These are phyloP conservation scores for Pisolithus microcarpus DNA, from an alignment of 768 basidiomycete species.

Conservation along the genomic window DNA sequence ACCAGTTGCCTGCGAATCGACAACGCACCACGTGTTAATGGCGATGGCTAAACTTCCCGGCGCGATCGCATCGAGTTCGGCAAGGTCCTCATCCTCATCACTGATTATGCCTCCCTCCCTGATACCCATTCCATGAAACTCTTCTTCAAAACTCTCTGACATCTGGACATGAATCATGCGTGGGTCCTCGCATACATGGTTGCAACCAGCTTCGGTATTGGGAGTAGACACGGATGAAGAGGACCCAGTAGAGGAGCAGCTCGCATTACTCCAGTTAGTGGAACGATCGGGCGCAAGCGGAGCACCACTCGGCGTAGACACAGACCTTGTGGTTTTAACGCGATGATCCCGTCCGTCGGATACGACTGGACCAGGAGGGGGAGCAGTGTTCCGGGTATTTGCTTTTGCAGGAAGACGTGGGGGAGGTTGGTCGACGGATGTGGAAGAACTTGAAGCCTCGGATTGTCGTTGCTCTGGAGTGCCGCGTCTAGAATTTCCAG, in stretches of 20 bases:
- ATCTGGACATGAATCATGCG: slow-evolving; percentile 15
- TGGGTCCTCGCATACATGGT: slow-evolving; percentile 20
- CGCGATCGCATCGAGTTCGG: slow-evolving; percentile 20
- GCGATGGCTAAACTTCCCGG: slow-evolving; percentile 14
- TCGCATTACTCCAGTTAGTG: slow-evolving; percentile 5
- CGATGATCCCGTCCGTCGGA: too few relatives aligned
- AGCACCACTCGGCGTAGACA: background rate
- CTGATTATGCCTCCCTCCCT: background rate
- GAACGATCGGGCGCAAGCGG: slow-evolving; percentile 5
- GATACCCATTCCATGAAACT: slow-evolving; percentile 21
- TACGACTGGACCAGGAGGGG: background rate
- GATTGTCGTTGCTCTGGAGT: slow-evolving; percentile 10
- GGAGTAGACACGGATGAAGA: slow-evolving; percentile 20
- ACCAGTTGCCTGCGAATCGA: background rate
- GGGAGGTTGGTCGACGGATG: slow-evolving; percentile 2
- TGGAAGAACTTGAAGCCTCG: background rate
- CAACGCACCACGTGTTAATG: slow-evolving; percentile 1
- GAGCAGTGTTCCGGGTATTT: slow-evolving; percentile 8
- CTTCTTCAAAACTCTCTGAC: slow-evolving; percentile 23
- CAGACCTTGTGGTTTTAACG: background rate
- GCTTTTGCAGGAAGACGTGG: slow-evolving; percentile 7
- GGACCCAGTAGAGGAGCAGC: slow-evolving; percentile 20
- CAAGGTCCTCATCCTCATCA: slow-evolving; percentile 7
- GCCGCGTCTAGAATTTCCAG: slow-evolving; percentile 8
- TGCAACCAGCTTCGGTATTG: slow-evolving; percentile 21